Percentiles rank a stretch among this genome's conserved stretches.
Conservation (phyloP, 1,284 basidiomycete genomes). For the Cystobasidium slooffiae region DNA sequence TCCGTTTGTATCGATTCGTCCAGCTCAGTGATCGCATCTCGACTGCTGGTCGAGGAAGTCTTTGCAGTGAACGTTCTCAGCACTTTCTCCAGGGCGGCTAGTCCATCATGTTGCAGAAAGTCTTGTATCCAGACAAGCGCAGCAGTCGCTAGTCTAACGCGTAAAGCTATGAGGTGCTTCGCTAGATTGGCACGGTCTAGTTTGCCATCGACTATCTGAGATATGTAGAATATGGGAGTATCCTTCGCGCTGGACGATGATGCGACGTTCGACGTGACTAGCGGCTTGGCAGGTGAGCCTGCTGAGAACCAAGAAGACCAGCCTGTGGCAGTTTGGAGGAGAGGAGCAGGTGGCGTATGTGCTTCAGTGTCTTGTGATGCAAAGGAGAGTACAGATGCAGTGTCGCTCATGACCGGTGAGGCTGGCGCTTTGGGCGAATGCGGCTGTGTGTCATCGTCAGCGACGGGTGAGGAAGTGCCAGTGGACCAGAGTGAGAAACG, state of each 20-base stretch:
- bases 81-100: constrained; percentile 67
- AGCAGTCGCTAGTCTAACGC: constrained; percentile 82
- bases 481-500: constrained; percentile 53
- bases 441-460: constrained; percentile 49
- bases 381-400: constrained; percentile 9
- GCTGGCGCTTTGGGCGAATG: background rate
- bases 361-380: constrained; percentile 10
- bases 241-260: constrained; percentile 53
- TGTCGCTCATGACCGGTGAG: constrained; percentile 5
- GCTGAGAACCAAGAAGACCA: constrained; percentile 60
- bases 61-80: constrained; percentile 57
- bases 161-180: constrained; percentile 80
- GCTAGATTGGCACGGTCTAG: constrained; percentile 66
- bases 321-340: constrained; percentile 35
- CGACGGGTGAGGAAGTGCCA: background rate
- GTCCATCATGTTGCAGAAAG: constrained; percentile 70
- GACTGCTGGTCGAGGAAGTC: constrained; percentile 9
- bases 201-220: constrained; percentile 59
- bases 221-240: constrained; percentile 54
- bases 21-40: constrained; percentile 61
- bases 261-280: background rate
- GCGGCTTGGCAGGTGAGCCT: constrained; percentile 58
- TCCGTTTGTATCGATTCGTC: constrained; percentile 74
- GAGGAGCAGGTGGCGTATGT: constrained; percentile 6
- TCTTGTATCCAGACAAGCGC: constrained; percentile 76